A percentile compares a stretch with the other conserved stretches of the same genome.
Evolutionary conservation across 768 basidiomycete species (phyloP).

Genomic region (Stropharia rugosoannulata): DNA sequence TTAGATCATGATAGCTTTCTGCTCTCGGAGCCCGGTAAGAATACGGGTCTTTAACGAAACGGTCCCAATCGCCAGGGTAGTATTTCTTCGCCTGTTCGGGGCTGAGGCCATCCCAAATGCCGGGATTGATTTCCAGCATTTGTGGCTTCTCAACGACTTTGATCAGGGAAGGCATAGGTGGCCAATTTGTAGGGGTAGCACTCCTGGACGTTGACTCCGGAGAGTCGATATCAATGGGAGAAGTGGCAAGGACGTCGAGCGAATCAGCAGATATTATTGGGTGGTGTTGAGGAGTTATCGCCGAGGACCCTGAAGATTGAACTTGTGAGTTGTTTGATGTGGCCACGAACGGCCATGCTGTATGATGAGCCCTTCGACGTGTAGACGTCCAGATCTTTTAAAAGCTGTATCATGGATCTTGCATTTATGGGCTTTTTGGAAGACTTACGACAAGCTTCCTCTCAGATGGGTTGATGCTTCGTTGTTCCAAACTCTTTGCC

Average conservation of each 20-base stretch:
- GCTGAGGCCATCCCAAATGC: slow-evolving; percentile 94
- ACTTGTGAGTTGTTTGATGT: slow-evolving; percentile 18
- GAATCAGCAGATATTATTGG: slow-evolving; percentile 9
- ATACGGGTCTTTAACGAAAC: slow-evolving; percentile 92
- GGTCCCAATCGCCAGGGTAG: slow-evolving; percentile 93
- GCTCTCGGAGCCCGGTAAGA: slow-evolving; percentile 88
- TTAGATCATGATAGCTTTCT: slow-evolving; percentile 96
- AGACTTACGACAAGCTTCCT: slow-evolving; percentile 65
- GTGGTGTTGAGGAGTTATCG: slow-evolving; percentile 11
- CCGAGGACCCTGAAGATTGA: slow-evolving; percentile 14
- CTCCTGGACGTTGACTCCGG: slow-evolving; percentile 6
- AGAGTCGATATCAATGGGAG: slow-evolving; percentile 10
- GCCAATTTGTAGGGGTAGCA: slow-evolving; percentile 4
- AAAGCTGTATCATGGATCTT: background rate
- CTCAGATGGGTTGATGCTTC: slow-evolving; percentile 59
- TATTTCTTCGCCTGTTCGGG: slow-evolving; percentile 86
- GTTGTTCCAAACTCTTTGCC: slow-evolving; percentile 70
- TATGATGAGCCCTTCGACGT: slow-evolving; percentile 88
- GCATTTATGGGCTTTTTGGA: background rate
- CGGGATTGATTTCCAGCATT: slow-evolving; percentile 98
- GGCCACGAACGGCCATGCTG: slow-evolving; percentile 89
- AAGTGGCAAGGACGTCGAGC: slow-evolving; percentile 9
- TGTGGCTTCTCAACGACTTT: slow-evolving; percentile 94
- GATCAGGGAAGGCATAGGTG: slow-evolving; percentile 41
- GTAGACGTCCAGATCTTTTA: slow-evolving; percentile 96